Percentiles rank a stretch among this genome's conserved stretches.
Conservation (phyloP, 2,329 filamentous ascomycete genomes). For the Fragosphaeria purpurea region DNA sequence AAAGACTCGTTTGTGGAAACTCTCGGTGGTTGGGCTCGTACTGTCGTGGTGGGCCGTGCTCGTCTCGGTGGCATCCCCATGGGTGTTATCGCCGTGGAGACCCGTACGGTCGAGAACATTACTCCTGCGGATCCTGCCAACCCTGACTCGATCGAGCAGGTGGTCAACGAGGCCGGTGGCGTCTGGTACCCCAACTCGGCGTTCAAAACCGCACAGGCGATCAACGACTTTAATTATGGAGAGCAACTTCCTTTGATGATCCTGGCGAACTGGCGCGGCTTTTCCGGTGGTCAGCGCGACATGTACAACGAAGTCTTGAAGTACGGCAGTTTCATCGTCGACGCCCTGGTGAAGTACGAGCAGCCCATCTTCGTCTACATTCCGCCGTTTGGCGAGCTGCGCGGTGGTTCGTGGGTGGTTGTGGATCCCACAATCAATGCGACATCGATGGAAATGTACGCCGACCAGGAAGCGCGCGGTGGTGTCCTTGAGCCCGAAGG, state of each 20-base stretch:
- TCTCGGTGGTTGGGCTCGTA: slow-evolving; percentile 93
- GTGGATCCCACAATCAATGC: slow-evolving; percentile 98
- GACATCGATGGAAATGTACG: slow-evolving; percentile 98
- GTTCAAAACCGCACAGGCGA: slow-evolving; percentile 98
- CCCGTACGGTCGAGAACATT: slow-evolving; percentile 90
- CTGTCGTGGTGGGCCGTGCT: slow-evolving; percentile 92
- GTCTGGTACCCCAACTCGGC: slow-evolving; percentile 99
- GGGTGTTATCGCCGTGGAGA: slow-evolving; percentile 96
- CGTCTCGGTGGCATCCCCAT: slow-evolving; percentile 94
- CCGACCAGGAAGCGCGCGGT: slow-evolving; percentile 85
- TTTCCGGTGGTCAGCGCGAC: slow-evolving; percentile 97
- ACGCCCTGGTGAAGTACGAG: slow-evolving; percentile 95
- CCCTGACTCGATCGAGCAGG: slow-evolving; percentile 94
- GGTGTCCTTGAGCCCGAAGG: slow-evolving; percentile 97
- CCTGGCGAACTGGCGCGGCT: slow-evolving; percentile 98
- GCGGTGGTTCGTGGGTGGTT: slow-evolving; percentile 98
- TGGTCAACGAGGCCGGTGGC: slow-evolving; percentile 89
- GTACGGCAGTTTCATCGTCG: slow-evolving; percentile 98
- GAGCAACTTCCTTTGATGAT: slow-evolving; percentile 99
- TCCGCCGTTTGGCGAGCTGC: slow-evolving; percentile 88
- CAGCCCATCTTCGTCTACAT: slow-evolving; percentile 99
- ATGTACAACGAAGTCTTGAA: slow-evolving; percentile 99
- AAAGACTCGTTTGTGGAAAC: slow-evolving; percentile 94
- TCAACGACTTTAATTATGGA: slow-evolving; percentile 98
- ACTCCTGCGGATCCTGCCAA: slow-evolving; percentile 95